Conservation (phyloP, 257 asterid genomes). For the Orobanche coerulescens region DNA sequence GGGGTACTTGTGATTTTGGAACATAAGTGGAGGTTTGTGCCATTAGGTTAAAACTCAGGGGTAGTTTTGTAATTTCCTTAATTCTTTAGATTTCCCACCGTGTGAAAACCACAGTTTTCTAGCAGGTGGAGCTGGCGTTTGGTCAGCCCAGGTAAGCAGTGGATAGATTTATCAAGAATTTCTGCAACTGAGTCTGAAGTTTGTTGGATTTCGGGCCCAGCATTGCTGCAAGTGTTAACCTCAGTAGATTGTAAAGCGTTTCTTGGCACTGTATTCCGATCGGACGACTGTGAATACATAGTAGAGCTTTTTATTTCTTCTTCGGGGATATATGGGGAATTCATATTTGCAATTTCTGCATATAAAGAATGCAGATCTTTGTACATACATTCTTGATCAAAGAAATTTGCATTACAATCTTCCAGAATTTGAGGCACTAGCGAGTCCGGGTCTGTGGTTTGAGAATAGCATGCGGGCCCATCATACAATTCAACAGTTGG, state of each 20-base stretch:
- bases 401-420: constrained; percentile 46
- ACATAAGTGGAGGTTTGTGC: background rate
- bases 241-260: constrained; percentile 28
- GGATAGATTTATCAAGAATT: constrained; percentile 58
- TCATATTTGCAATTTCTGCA: constrained; percentile 31
- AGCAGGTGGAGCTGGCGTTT: constrained; percentile 58
- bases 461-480: constrained; percentile 37
- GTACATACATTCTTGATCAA: constrained; percentile 35
- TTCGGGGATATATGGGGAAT: constrained; percentile 25
- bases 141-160: constrained; percentile 58
- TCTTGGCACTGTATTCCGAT: constrained; percentile 30
- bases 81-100: constrained; percentile 40
- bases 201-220: constrained; percentile 29
- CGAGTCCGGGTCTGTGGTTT: constrained; percentile 34
- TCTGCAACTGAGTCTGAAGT: constrained; percentile 39
- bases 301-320: constrained; percentile 29
- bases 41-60: background rate
- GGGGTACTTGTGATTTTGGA: background rate
- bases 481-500: constrained; percentile 68
- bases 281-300: constrained; percentile 25
- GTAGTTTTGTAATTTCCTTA: background rate
- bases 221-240: constrained; percentile 28
- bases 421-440: constrained; percentile 46
- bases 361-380: constrained; percentile 33
- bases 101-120: constrained; percentile 73